Base-by-base conservation (phyloP, 2,329 filamentous ascomycete genomes). In the Pseudocercospora macadamiae region DNA sequence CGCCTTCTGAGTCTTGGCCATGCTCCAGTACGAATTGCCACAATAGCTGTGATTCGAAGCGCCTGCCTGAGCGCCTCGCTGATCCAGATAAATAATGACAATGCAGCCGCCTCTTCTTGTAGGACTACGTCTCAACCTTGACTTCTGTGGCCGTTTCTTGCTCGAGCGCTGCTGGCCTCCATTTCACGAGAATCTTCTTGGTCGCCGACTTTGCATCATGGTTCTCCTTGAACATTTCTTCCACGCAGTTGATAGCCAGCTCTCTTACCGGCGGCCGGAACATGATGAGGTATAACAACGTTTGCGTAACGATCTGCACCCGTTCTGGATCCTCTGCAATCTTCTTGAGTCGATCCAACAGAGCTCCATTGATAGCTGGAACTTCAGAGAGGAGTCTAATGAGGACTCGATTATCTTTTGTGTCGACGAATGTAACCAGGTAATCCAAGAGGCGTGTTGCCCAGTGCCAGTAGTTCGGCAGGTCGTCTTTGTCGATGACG, bases 351-450 rank as follows among this genome's bases (percentile, higher is more conserved):
- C 89, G 84, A 47, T 87, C 82, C 2, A 97, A 81, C 61, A 97
- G 86, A 9, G 83, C 81, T 30, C 79, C 75, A 61, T 87, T 91
- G 30, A 99, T 80, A 39, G 89, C 87, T 0, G 95, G 95, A 30
- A 99, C 87, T 74, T 99, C 95, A 51, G 91, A 93, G 44, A 99
- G 78, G 71, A 97, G 96, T 32, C 95, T 86, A 25, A 96, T 93
- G 56, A 99, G 79, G 19, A 96, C 84, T 39, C 69, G 66, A 74
- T 95, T 93, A 72, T 99, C 95, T 61, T 91, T 89, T 1, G 88
- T 85, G 71, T 97, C 92, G n/a, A 97, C 81, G 73, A 96, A 97
- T 3, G 91, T 90, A 30, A 96, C 77, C 68, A 99, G 91, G 1
- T 90, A 90, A 70, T 97, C 92, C 16, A 99, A 81, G n/a, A 97